phyloP scores from a whole-genome alignment of 2,329 filamentous ascomycete species.

The Fonsecaea monophora region DNA sequence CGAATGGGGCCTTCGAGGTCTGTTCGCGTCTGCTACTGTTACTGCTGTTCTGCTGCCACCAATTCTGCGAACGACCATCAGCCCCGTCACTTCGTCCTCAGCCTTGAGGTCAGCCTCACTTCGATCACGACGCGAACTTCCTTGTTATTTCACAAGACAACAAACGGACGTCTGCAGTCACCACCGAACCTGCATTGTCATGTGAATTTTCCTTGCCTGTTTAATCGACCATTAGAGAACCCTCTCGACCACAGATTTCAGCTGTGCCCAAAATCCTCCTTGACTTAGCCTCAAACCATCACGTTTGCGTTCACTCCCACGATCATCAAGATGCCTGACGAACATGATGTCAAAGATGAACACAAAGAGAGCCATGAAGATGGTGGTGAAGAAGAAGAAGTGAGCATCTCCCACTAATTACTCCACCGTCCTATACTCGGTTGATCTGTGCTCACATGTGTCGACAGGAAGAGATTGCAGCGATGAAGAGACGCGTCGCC shows the following conservation, averaged over 20 bases:
- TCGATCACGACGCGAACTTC: neutral
- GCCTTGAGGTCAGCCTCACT: neutral
- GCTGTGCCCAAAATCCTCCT: neutral
- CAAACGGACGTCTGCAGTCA: neutral
- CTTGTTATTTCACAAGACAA: neutral
- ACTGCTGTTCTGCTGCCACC: no score
- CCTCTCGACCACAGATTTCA: neutral
- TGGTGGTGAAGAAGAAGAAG: conserved; percentile 55
- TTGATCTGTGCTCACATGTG: conserved; percentile 1
- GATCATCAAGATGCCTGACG: conserved; percentile 42
- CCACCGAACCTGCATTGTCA: neutral
- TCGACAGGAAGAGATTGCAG: conserved; percentile 75
- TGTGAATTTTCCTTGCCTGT: neutral
- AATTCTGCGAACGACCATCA: neutral
- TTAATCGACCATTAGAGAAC: neutral
- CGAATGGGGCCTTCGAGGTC: neutral
- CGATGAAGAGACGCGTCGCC: conserved; percentile 84
- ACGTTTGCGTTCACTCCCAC: conserved; percentile 13
- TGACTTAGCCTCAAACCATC: neutral
- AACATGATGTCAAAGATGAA: conserved; percentile 48
- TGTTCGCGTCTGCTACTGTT: neutral
- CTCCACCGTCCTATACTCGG: neutral
- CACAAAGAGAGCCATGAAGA: conserved; percentile 49
- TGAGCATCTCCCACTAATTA: conserved; percentile 38
- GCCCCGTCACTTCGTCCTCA: neutral